Conservation (phyloP, 306 rosid species). For the Rubus parviflorus region DNA sequence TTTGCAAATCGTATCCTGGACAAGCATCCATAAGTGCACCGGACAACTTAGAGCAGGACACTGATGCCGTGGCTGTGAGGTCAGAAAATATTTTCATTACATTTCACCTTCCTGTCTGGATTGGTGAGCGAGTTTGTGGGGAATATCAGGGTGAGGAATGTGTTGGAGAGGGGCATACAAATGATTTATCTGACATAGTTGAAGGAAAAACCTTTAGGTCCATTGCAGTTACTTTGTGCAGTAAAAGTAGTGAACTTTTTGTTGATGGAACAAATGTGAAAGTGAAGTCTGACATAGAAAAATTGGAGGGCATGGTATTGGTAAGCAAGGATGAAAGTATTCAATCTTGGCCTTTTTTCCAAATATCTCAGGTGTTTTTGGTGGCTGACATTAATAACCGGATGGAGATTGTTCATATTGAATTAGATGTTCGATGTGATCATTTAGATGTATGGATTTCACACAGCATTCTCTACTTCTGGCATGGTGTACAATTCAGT, state of each 20-base stretch:
- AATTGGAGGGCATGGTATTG: constrained; percentile 51
- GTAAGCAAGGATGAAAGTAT: constrained; percentile 44
- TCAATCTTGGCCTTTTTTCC: constrained; percentile 70
- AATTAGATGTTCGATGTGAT: constrained; percentile 60
- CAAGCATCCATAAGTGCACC: constrained; percentile 31
- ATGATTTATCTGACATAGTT: constrained; percentile 35
- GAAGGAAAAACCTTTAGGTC: constrained; percentile 47
- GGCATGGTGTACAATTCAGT: constrained; percentile 46
- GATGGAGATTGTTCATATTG: constrained; percentile 27
- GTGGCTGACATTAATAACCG: constrained; percentile 42
- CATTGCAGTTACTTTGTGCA: constrained; percentile 44
- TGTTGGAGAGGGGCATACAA: constrained; percentile 30
- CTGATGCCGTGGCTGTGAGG: constrained; percentile 33
- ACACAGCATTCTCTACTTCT: constrained; percentile 61
- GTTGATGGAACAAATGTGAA: constrained; percentile 36
- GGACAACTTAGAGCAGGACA: constrained; percentile 38
- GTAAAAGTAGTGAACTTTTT: constrained; percentile 51
- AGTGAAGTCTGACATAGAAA: constrained; percentile 57
- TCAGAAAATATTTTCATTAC: constrained; percentile 51
- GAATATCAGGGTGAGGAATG: constrained; percentile 42
- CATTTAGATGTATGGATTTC: constrained; percentile 70
- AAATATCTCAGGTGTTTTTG: constrained; percentile 50
- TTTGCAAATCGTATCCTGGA: constrained; percentile 38
- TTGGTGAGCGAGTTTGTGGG: constrained; percentile 34
- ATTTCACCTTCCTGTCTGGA: constrained; percentile 64